Base-by-base conservation (phyloP, 2,329 filamentous ascomycete genomes). In the Xylariaceae sp. region DNA sequence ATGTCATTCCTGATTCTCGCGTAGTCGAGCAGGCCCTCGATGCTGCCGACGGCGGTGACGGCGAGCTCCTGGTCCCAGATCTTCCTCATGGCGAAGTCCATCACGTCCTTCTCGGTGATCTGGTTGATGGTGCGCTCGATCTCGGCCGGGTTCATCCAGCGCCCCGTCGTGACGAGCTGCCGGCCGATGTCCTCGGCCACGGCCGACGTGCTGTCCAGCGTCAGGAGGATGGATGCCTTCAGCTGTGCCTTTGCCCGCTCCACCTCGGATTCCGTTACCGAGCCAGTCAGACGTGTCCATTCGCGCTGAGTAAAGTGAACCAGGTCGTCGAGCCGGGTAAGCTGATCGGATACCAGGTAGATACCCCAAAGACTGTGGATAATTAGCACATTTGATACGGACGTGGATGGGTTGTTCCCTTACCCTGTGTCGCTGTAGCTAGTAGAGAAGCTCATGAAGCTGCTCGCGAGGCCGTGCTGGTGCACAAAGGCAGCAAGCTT, bases 381-480 rank as follows among this genome's bases (percentile, higher is more conserved):
- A n/a, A n/a, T n/a, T n/a, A n/a, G n/a, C n/a, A n/a, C n/a, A n/a
- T n/a, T n/a, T n/a, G n/a, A n/a, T n/a, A n/a, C n/a, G n/a, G n/a
- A n/a, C n/a, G n/a, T n/a, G n/a, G n/a, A n/a, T n/a, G n/a, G n/a
- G n/a, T n/a, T 14, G 5, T 14, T 27, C 32, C 61, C 80, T 65
- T 77, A 94, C 88, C 89, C 92, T 61, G 92, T 98, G 65, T 98
- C 92, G 59, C 89, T 96, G 72, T 98, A 98, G 75, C 87, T 94
- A 50, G 92, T 98, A 48, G 89, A 95, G 72, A 98, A 98, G 72
- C 86, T 94, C 93, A 98, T 98, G 77, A 95, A 98, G 78, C 89
- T 95, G 74, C 94, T 98, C 65, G 92, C 92, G 43, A 98, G 77
- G 63, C 89, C 82, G 69, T 96, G 79, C 68, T 94, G 81, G 75